Evolutionary conservation across 352 stramenopile genomes (phyloP), one percentile per base, ranked within the genome.

Genomic region (Sclerospora graminicola): DNA sequence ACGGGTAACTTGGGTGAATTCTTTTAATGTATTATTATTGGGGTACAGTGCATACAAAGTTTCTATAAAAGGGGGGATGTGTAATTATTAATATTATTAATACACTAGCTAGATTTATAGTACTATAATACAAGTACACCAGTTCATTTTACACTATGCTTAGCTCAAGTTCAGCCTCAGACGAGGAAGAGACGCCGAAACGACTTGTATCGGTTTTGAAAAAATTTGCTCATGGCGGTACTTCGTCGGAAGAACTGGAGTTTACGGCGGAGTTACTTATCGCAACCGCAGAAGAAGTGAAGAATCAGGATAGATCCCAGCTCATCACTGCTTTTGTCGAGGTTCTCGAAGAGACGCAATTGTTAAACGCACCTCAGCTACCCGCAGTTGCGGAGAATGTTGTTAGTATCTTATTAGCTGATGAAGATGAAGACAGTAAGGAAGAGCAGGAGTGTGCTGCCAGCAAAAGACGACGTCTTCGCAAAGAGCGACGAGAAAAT

Each of bases 211-310:
- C 36, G 0, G 18, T 76, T 10, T 31, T 78, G 15, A 10, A 48
- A 31, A 47, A 33, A 0, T 62, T 61, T 41, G 33, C 50, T 19
- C 21, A 40, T 26, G 46, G 44, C 6, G 32, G 41, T 2, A 45
- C 54, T 38, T 28, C 38, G 19, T 8, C 32, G 1, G 69, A 74
- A 20, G 68, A 84, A 51, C 31, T 87, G 11, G 74, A 83, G 39
- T 91, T 77, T 45, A 67, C 81, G 24, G 66, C 57, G 0, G 77
- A 84, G 62, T 53, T 88, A 19, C 34, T 90, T 35, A 43, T 84
- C 2, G 75, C 66, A 13, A 64, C 50, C 36, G 50, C 36, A 16
- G 73, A 84, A 11, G 54, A 62, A 15, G 35, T 21, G 7, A 6
- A 28, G 9, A 32, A 16, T 38, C 35, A 39, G 1, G 46, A 68